These are phyloP conservation scores for Neopestalotiopsis sp. DNA, from an alignment of 2,329 filamentous ascomycete species.

Conservation along the genomic window DNA sequence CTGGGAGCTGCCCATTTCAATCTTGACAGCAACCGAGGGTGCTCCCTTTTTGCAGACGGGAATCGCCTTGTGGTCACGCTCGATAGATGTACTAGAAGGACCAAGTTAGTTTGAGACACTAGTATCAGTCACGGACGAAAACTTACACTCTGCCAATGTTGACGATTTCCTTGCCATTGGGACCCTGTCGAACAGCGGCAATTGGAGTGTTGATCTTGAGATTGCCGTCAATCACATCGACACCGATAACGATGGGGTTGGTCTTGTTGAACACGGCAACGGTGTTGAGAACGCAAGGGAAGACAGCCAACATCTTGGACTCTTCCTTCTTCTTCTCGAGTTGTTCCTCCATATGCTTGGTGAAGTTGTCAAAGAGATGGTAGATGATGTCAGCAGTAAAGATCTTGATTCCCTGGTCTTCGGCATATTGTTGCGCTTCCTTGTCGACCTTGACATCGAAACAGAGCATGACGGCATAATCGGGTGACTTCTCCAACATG, in stretches of 20 bases:
- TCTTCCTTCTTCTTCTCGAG: conserved; percentile 95
- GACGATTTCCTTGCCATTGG: conserved; percentile 86
- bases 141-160: conserved; percentile 91
- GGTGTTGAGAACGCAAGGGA: conserved; percentile 89
- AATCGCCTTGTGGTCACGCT: conserved; percentile 96
- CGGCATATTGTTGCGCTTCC: conserved; percentile 88
- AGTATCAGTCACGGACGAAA: conserved; percentile 5
- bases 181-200: conserved; percentile 82
- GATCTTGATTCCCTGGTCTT: conserved; percentile 94
- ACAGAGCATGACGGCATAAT: conserved; percentile 98
- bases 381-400: conserved; percentile 99
- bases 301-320: conserved; percentile 92
- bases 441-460: conserved; percentile 99
- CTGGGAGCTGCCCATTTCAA: conserved; percentile 91
- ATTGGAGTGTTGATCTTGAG: conserved; percentile 89
- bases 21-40: conserved; percentile 97
- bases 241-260: conserved; percentile 89
- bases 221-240: conserved; percentile 92
- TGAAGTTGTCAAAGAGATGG: conserved; percentile 96
- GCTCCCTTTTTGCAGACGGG: conserved; percentile 92
- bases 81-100: conserved; percentile 79
- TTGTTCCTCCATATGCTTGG: conserved; percentile 88
- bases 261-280: conserved; percentile 99
- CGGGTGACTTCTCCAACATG: conserved; percentile 94
- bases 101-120: conserved; percentile 5